Evolutionary conservation across 768 basidiomycete species (phyloP), one percentile per base, ranked within the genome.

Genomic region (Leccinum uliginosum): DNA sequence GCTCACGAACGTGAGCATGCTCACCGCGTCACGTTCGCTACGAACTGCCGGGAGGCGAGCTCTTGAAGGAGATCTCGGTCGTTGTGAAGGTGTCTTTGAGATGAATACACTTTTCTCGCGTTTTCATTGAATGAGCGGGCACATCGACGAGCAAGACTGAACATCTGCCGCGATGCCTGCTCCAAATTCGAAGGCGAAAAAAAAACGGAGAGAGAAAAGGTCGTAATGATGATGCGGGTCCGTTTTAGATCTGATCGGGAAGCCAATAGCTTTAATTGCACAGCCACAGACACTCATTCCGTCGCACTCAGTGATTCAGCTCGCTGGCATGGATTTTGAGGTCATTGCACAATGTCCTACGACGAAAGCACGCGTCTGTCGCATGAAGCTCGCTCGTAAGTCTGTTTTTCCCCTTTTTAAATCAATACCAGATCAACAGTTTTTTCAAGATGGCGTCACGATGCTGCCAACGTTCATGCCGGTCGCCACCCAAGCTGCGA

Each of bases 391-490:
- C 46, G 78, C 87, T 54, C 92, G 92, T 89, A 68, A 68, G 86
- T 59, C 17, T 15, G 1, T 2, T 49, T 40, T 45, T 56, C 12
- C 55, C 30, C 58, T 56, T 54, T 59, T 4, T 34, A 50, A 48
- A n/a, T 43, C 32, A 23, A 50, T 50, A 19, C 17, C 23, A 50
- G 50, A 59, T 54, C 45, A 51, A 43, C 46, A 50, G 3, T 19
- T 30, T 46, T 19, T 19, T 61, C 23, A 59, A 91, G 90, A 93
- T 75, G 91, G 90, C 9, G 74, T 80, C 38, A 93, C 91, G 2
- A 83, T 87, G 78, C 75, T 93, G 19, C 92, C 92, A 2, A 91
- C 92, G 0, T 95, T 95, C 65, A 95, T 94, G 93, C 93, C 92
- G 3, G 91, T 94, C 9, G 92, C 91, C 3, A 95, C 93, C 4